phyloP scores from a whole-genome alignment of 1,284 basidiomycete species.

The Coniferiporia weirii region DNA sequence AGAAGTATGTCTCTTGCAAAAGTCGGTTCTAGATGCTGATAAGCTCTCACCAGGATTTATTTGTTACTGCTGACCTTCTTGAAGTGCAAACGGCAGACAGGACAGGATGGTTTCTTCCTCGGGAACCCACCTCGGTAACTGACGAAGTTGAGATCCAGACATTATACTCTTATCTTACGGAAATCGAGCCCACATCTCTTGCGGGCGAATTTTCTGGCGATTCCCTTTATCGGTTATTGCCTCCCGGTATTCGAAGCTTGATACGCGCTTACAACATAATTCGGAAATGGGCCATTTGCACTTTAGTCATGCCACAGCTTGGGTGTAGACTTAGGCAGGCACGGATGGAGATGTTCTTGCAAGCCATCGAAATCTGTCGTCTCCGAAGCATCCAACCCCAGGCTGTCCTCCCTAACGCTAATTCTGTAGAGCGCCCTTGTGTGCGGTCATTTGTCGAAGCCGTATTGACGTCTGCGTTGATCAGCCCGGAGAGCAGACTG shows the following conservation, averaged over 20 bases:
- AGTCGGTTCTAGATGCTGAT: slow-evolving; percentile 10
- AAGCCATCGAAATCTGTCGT: slow-evolving; percentile 65
- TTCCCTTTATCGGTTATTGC: slow-evolving; percentile 63
- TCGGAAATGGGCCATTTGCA: slow-evolving; percentile 70
- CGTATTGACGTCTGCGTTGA: slow-evolving; percentile 60
- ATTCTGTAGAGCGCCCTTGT: slow-evolving; percentile 43
- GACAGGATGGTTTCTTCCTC: slow-evolving; percentile 66
- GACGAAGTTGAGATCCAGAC: slow-evolving; percentile 70
- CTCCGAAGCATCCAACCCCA: slow-evolving; percentile 42
- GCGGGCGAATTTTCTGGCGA: slow-evolving; percentile 67
- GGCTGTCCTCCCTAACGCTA: slow-evolving; percentile 27
- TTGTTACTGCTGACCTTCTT: slow-evolving; percentile 66
- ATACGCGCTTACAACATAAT: slow-evolving; percentile 68
- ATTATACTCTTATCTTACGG: slow-evolving; percentile 64
- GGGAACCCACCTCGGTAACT: slow-evolving; percentile 45
- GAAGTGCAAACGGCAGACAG: slow-evolving; percentile 75
- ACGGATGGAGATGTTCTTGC: slow-evolving; percentile 65
- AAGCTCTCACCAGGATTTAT: slow-evolving; percentile 51
- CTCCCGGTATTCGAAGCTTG: slow-evolving; percentile 66
- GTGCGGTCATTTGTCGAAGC: slow-evolving; percentile 75
- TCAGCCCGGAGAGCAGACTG: slow-evolving; percentile 69
- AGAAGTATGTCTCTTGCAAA: slow-evolving; percentile 46
- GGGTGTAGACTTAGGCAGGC: slow-evolving; percentile 59
- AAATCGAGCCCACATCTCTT: slow-evolving; percentile 63
- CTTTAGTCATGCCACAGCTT: slow-evolving; percentile 55